phyloP scores from a whole-genome alignment of 2,329 filamentous ascomycete genomes.

The Beauveria varroae region DNA sequence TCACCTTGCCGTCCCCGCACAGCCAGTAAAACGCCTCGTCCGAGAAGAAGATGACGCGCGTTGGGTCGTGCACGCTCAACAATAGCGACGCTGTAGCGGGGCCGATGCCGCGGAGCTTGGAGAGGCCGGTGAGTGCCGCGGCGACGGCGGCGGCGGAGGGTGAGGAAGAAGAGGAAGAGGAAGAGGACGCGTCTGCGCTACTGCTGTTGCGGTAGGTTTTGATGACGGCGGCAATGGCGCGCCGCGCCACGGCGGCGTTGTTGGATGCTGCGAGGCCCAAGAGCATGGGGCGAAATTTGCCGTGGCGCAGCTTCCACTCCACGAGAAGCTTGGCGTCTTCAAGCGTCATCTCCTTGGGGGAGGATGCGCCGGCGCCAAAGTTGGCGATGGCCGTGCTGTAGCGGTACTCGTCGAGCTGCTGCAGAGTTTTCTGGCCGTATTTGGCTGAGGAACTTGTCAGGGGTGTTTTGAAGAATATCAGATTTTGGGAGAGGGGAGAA shows the following conservation, averaged over 20 bases:
- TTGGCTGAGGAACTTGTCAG: slow-evolving; percentile 30
- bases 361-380: slow-evolving; percentile 30
- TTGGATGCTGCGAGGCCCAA: slow-evolving; percentile 58
- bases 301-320: slow-evolving; percentile 66
- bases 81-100: slow-evolving; percentile 73
- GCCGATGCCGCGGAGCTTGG: slow-evolving; percentile 63
- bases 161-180: neutral
- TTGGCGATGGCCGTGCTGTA: slow-evolving; percentile 43
- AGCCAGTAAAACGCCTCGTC: slow-evolving; percentile 74
- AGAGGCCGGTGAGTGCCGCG: slow-evolving; percentile 45
- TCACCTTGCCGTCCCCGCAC: slow-evolving; percentile 37
- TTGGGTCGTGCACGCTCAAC: slow-evolving; percentile 55
- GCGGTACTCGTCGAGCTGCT: slow-evolving; percentile 53
- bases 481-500: neutral
- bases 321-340: slow-evolving; percentile 54
- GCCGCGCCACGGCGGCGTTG: slow-evolving; percentile 34
- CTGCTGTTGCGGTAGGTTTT: slow-evolving; percentile 28
- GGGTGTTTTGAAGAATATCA: too few species aligned
- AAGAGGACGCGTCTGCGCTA: slow-evolving; percentile 13
- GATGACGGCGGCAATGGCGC: slow-evolving; percentile 47
- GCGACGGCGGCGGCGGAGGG: slow-evolving; percentile 25
- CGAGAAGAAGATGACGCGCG: slow-evolving; percentile 63
- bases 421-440: slow-evolving; percentile 41
- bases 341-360: slow-evolving; percentile 38
- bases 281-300: slow-evolving; percentile 54